Evolutionary conservation across 768 basidiomycete genomes (phyloP).

Genomic region (Suillus tomentosus): DNA sequence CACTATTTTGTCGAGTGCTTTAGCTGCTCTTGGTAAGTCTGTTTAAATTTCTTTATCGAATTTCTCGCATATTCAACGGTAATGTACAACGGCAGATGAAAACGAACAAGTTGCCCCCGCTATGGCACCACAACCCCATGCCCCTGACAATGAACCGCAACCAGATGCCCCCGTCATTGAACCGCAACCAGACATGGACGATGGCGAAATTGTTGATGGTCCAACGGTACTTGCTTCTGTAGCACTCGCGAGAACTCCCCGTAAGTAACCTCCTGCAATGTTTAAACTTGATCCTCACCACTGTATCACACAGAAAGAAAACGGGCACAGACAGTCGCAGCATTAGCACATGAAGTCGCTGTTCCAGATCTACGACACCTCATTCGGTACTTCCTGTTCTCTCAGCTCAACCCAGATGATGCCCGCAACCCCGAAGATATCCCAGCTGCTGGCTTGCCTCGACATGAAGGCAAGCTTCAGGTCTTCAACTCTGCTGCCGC

Average conservation of each 20-base stretch:
- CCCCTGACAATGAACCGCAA: not conserved
- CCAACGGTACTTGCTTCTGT: not conserved
- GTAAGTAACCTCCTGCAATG: not conserved
- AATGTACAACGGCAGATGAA: no score
- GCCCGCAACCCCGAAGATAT: not conserved
- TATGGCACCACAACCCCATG: no score
- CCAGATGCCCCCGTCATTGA: not conserved
- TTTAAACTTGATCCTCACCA: not conserved
- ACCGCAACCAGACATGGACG: not conserved
- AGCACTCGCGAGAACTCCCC: not conserved
- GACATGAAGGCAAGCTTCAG: not conserved
- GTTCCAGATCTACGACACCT: not conserved
- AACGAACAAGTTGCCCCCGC: no score
- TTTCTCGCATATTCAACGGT: no score
- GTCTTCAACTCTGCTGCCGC: not conserved
- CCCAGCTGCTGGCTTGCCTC: not conserved
- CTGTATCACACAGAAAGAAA: not conserved
- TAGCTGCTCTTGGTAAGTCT: no score
- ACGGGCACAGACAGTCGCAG: not conserved
- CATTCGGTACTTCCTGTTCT: not conserved
- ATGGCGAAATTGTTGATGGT: not conserved
- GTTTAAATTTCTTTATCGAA: no score
- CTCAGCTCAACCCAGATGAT: not conserved
- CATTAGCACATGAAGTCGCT: not conserved
- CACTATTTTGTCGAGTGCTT: no score